Conservation (phyloP, 208 protist species). For the Leishmania turanica region DNA sequence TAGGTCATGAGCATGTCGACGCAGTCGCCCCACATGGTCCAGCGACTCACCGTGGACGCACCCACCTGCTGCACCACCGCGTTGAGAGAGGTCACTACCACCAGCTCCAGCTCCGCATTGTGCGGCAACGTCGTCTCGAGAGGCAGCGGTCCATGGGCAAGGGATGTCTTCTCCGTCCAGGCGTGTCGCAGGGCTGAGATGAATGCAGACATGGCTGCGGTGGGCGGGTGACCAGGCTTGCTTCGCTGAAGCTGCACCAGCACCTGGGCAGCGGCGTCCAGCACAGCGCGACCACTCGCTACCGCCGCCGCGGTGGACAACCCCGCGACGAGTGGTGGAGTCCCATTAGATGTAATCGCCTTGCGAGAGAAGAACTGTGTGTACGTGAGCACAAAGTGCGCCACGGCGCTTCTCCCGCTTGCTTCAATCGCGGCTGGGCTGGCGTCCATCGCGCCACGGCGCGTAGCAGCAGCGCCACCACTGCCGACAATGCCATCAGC, state of each 20-base stretch:
- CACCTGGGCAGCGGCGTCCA: constrained; percentile 22
- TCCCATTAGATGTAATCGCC: neutral
- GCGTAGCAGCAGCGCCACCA: neutral
- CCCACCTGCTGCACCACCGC: constrained; percentile 60
- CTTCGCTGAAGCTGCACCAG: constrained; percentile 26
- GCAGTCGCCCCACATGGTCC: constrained; percentile 70
- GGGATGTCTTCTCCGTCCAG: constrained; percentile 5
- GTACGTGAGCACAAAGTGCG: constrained; percentile 7
- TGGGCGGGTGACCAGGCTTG: constrained; percentile 11
- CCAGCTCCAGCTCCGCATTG: constrained; percentile 7
- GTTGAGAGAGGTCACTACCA: constrained; percentile 39
- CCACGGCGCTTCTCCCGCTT: constrained; percentile 3
- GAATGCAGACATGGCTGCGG: constrained; percentile 30
- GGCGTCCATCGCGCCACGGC: neutral
- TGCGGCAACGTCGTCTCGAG: neutral
- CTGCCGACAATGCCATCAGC: neutral
- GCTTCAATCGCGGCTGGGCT: neutral
- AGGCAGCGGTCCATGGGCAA: neutral
- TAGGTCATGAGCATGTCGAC: constrained; percentile 35
- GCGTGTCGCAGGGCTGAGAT: constrained; percentile 13
- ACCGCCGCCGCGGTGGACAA: neutral
- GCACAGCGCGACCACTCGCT: neutral
- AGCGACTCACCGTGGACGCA: constrained; percentile 39
- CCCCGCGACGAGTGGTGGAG: neutral
- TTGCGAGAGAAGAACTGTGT: neutral